A percentile compares a stretch with the other conserved stretches of the same genome.
Evolutionary conservation across 305 asterid genomes (phyloP).

Genomic region (Fraxinus nigra): DNA sequence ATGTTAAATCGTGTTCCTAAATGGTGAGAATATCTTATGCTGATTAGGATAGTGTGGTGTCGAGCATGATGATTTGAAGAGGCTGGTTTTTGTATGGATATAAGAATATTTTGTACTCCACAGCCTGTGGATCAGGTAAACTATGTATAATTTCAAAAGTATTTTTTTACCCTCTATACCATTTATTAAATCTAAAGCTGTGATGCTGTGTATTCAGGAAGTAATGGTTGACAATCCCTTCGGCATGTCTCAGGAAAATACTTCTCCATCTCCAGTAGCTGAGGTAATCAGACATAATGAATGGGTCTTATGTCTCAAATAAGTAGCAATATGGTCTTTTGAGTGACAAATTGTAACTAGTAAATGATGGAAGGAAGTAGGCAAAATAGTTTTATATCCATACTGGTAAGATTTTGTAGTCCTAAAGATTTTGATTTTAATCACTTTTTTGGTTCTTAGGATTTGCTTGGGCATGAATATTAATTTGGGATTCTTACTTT

Average conservation of each 20-base stretch:
- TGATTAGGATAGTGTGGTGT: too few relatives aligned
- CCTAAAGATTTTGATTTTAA: too few relatives aligned
- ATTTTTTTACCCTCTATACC: not conserved
- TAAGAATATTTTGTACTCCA: constrained; percentile 7
- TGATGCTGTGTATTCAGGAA: constrained; percentile 51
- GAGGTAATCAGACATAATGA: constrained; percentile 51
- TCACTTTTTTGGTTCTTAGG: too few relatives aligned
- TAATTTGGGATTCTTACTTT: too few relatives aligned
- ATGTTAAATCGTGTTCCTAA: too few relatives aligned
- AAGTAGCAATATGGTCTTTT: constrained; percentile 1
- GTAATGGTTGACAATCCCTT: constrained; percentile 48
- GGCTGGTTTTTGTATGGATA: too few relatives aligned
- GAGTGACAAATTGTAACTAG: constrained; percentile 6
- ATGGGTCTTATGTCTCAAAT: not conserved
- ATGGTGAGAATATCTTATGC: too few relatives aligned
- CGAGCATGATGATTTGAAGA: too few relatives aligned
- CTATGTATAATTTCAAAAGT: not conserved
- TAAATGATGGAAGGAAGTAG: not conserved
- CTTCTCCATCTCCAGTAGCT: constrained; percentile 39
- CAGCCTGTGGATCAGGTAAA: constrained; percentile 52
- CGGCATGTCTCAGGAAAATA: constrained; percentile 45
- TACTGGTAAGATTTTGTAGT: too few relatives aligned
- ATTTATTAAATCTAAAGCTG: constrained; percentile 17
- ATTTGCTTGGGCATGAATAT: too few relatives aligned
- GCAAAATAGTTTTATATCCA: not conserved